A percentile compares a stretch with the other conserved stretches of the same genome.
phyloP scores from a whole-genome alignment of 1,139 yeast species.

The Yamadazyma siamensis region DNA sequence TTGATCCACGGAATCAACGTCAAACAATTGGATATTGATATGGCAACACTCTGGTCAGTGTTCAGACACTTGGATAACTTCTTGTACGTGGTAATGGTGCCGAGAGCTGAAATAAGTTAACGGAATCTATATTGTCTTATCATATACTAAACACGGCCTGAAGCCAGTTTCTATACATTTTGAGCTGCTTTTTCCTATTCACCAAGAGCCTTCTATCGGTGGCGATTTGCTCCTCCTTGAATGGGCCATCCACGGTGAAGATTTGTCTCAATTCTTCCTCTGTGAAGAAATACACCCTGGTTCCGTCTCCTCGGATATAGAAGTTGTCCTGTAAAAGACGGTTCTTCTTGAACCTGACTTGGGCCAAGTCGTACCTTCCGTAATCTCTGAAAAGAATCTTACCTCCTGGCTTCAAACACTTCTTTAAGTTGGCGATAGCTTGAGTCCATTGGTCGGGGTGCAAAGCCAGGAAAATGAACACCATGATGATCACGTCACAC shows the following conservation, averaged over 20 bases:
- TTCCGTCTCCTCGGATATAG: conserved; percentile 96
- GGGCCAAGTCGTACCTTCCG: conserved; percentile 95
- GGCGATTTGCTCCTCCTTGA: conserved; percentile 71
- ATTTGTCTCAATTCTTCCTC: conserved; percentile 83
- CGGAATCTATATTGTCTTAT: not conserved
- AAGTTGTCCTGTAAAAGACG: conserved; percentile 87
- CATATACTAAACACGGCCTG: conserved; percentile 72
- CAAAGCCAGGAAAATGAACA: conserved; percentile 89
- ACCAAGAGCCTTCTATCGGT: conserved; percentile 89
- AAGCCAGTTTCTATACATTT: conserved; percentile 96
- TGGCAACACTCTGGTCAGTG: conserved; percentile 51
- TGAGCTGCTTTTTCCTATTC: conserved; percentile 84
- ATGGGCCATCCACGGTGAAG: conserved; percentile 58
- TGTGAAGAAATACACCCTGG: conserved; percentile 93
- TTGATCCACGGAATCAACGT: conserved; percentile 64
- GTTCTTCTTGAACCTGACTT: conserved; percentile 86
- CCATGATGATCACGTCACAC: conserved; percentile 88
- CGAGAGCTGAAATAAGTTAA: conserved; percentile 1
- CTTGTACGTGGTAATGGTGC: conserved; percentile 54
- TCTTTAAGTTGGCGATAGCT: conserved; percentile 68
- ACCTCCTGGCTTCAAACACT: conserved; percentile 89
- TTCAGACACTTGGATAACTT: conserved; percentile 74
- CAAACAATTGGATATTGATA: conserved; percentile 35
- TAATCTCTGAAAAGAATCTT: conserved; percentile 86
- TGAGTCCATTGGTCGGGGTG: conserved; percentile 88